phyloP scores from a whole-genome alignment of 495 filamentous ascomycete species.

The Astrothelium macrocarpum region DNA sequence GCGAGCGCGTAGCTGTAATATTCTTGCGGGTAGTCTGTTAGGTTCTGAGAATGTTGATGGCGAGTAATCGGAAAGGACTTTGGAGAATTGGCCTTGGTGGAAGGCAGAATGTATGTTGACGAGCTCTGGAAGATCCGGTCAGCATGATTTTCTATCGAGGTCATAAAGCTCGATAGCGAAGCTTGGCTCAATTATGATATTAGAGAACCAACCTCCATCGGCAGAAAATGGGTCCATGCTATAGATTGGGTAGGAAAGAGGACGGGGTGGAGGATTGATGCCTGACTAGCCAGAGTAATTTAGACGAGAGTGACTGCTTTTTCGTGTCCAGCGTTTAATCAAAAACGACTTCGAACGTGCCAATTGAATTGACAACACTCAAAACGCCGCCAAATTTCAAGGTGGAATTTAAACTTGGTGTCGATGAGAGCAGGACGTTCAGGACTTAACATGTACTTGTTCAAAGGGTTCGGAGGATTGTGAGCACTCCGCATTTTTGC shows the following conservation, averaged over 20 bases:
- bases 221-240: slow-evolving; percentile 90
- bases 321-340: neutral
- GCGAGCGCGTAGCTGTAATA: slow-evolving; percentile 70
- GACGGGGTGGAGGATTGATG: neutral
- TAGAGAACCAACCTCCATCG: slow-evolving; percentile 55
- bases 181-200: neutral
- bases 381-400: neutral
- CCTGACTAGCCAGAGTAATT: neutral
- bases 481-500: neutral
- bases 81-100: slow-evolving; percentile 81
- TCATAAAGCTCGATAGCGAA: slow-evolving; percentile 6
- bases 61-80: slow-evolving; percentile 66
- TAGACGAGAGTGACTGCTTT: neutral
- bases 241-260: neutral
- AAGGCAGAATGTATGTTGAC: slow-evolving; percentile 93
- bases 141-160: slow-evolving; percentile 11
- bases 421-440: no score
- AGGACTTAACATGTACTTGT: neutral
- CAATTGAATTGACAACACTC: neutral
- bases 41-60: slow-evolving; percentile 61
- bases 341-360: neutral
- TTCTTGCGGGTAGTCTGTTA: slow-evolving; percentile 67
- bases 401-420: neutral
- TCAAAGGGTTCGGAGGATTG: neutral
- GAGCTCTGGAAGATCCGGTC: slow-evolving; percentile 52